Conservation (phyloP, 2,329 filamentous ascomycete species). For the Balansia obtecta region DNA sequence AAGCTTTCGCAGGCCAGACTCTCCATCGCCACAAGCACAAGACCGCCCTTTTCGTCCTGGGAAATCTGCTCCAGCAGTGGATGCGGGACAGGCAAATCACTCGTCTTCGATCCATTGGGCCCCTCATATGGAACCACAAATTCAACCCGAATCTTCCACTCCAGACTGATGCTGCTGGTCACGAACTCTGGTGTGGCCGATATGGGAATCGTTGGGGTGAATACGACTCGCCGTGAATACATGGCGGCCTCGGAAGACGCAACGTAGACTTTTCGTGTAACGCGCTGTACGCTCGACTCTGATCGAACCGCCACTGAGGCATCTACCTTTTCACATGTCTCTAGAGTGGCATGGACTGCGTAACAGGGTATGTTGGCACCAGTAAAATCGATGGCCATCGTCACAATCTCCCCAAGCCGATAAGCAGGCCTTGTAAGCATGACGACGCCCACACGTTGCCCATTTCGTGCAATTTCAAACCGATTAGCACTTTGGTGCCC, state of each 20-base stretch:
- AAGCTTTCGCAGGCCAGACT: constrained; percentile 77
- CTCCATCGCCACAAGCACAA: constrained; percentile 65
- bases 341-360: constrained; percentile 70
- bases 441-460: constrained; percentile 81
- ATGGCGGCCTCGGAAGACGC: constrained; percentile 71
- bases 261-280: constrained; percentile 71
- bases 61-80: constrained; percentile 68
- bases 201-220: constrained; percentile 72
- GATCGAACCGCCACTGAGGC: constrained; percentile 71
- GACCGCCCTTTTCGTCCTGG: constrained; percentile 62
- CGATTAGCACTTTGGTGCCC: constrained; percentile 77
- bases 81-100: constrained; percentile 14
- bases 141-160: constrained; percentile 83
- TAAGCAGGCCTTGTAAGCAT: constrained; percentile 82
- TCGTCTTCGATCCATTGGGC: constrained; percentile 10
- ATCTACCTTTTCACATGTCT: constrained; percentile 77
- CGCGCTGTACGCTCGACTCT: constrained; percentile 72
- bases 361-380: constrained; percentile 72
- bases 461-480: constrained; percentile 88
- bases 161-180: constrained; percentile 74
- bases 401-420: constrained; percentile 77
- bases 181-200: constrained; percentile 82
- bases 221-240: constrained; percentile 66
- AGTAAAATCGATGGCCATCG: constrained; percentile 72
- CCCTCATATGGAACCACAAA: constrained; percentile 66